phyloP scores from a whole-genome alignment of 371 early-diverging fungal species.

The Spraguea lophii region DNA sequence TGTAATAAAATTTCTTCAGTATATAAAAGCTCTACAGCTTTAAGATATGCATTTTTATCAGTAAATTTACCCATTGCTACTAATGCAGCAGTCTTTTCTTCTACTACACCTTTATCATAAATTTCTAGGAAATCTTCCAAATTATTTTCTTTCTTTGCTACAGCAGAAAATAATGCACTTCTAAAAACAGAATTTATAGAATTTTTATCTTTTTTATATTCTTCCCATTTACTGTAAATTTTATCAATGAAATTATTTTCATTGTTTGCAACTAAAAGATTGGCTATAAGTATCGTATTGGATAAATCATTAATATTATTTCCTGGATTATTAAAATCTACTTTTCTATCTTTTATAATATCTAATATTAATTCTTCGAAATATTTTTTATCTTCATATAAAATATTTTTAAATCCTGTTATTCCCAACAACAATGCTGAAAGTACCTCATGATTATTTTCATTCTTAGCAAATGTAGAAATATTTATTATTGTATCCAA shows the following conservation, averaged over 20 bases:
- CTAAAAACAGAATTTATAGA: not conserved
- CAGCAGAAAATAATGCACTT: not conserved
- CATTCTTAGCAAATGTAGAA: not conserved
- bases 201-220: not conserved
- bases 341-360: not conserved
- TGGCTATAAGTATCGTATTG: not conserved
- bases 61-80: not conserved
- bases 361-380: not conserved
- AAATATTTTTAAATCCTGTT: not conserved
- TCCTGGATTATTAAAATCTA: not conserved
- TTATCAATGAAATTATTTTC: not conserved
- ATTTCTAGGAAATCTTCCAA: not conserved
- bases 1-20: not conserved
- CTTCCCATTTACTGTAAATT: not conserved
- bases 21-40: not conserved
- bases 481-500: not conserved
- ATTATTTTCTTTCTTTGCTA: not conserved
- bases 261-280: not conserved
- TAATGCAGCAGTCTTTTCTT: not conserved
- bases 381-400: not conserved
- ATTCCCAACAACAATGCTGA: not conserved
- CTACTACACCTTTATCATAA: not conserved
- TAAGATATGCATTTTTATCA: not conserved
- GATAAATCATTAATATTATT: not conserved
- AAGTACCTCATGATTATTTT: constrained; percentile 1